Percentiles rank a stretch among this genome's conserved stretches.
These are phyloP conservation scores for Aspergillus sp. DNA, from an alignment of 2,329 filamentous ascomycete species.

Conservation along the genomic window DNA sequence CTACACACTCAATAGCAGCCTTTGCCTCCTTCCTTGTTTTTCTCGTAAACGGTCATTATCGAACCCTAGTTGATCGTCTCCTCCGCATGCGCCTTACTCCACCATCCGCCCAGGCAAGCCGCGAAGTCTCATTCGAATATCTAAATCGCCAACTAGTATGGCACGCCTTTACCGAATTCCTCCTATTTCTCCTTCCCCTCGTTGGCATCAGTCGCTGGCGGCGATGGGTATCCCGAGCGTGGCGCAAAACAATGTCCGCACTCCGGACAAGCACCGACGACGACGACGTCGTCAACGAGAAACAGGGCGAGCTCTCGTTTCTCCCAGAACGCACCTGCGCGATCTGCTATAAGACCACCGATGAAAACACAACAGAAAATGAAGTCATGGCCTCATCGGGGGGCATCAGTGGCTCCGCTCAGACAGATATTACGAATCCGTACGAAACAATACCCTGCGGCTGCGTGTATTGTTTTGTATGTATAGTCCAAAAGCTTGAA, in stretches of 20 bases:
- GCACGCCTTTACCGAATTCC: conserved; percentile 99
- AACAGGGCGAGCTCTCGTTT: conserved; percentile 75
- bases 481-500: conserved; percentile 84
- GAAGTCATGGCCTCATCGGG: conserved; percentile 69
- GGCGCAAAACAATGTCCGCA: conserved; percentile 74
- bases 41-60: conserved; percentile 83
- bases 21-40: conserved; percentile 88
- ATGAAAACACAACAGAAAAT: conserved; percentile 68
- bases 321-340: conserved; percentile 92
- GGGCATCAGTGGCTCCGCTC: conserved; percentile 81
- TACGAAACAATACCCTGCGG: conserved; percentile 89
- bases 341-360: conserved; percentile 95
- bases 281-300: conserved; percentile 52
- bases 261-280: conserved; percentile 52
- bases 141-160: conserved; percentile 96
- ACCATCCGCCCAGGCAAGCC: conserved; percentile 77
- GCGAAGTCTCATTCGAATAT: conserved; percentile 96
- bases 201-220: conserved; percentile 93
- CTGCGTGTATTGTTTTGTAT: conserved; percentile 95
- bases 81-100: conserved; percentile 82
- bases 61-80: conserved; percentile 83
- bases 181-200: conserved; percentile 96
- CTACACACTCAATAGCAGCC: conserved; percentile 75
- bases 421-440: conserved; percentile 93
- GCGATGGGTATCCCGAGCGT: conserved; percentile 81